Evolutionary conservation across 2,329 filamentous ascomycete genomes (phyloP).

Genomic region (Xylaria sp.): DNA sequence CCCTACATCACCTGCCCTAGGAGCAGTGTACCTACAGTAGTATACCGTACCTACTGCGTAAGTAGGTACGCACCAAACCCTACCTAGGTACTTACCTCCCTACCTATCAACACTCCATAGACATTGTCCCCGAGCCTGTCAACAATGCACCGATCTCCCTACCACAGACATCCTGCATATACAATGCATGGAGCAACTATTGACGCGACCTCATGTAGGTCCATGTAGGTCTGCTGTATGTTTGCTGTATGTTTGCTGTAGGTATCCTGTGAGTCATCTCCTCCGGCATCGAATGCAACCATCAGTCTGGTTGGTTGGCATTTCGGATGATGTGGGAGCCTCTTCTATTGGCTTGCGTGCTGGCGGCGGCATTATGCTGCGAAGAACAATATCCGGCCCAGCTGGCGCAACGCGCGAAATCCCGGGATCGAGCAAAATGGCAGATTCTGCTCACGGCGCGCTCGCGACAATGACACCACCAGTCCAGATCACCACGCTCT

Average conservation of each 20-base stretch:
- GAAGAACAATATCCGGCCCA: constrained; percentile 35
- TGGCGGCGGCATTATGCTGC: constrained; percentile 23
- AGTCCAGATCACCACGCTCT: constrained; percentile 32
- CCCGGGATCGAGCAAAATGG: constrained; percentile 24
- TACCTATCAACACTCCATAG: not conserved
- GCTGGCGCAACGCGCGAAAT: constrained; percentile 37
- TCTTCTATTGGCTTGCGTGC: constrained; percentile 29
- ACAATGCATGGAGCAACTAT: constrained; percentile 37
- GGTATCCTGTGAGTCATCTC: constrained; percentile 46
- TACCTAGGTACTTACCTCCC: not conserved
- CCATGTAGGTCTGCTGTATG: too few species aligned
- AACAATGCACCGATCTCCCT: constrained; percentile 19
- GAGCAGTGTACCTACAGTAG: too few species aligned
- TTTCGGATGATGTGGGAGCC: constrained; percentile 23
- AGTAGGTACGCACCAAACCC: not conserved
- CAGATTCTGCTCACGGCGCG: constrained; percentile 12
- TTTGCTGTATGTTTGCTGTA: too few species aligned
- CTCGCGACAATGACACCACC: constrained; percentile 26
- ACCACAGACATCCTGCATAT: constrained; percentile 41
- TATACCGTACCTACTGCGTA: not conserved
- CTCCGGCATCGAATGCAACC: constrained; percentile 19
- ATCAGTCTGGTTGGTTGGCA: constrained; percentile 17
- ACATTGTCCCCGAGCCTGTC: not conserved
- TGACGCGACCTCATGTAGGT: constrained; percentile 42
- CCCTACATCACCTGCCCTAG: constrained; percentile 14